Base-by-base conservation (phyloP, 306 rosid species). In the Corylus americana region DNA sequence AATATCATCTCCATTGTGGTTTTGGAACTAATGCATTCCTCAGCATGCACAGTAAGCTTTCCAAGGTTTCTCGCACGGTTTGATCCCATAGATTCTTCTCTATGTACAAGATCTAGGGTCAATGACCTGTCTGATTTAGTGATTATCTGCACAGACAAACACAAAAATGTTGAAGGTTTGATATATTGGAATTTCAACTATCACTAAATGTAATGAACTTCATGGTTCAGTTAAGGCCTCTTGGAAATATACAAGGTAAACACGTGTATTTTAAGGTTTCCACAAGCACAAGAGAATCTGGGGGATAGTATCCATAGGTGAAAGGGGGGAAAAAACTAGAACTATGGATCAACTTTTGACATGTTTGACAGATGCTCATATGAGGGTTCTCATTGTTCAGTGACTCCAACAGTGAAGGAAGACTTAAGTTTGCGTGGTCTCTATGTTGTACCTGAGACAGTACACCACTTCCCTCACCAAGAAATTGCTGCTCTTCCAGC, bases 401-500 rank as follows among this genome's bases (percentile, higher is more conserved):
- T 63, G 11, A 42, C 72, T 68, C 25, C 31, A 18, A 42, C 7
- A 68, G 31, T 39, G 51, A 68, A n/a, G 27, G 51, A 59, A 59
- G 13, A 25, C 20, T 22, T 18, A 29, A 62, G 69, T 16, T 55
- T 70, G 69, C 29, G 71, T 82, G 71, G 74, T 51, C 76, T 58
- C 72, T 79, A 76, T 72, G 83, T 79, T 86, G 50, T 76, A 96
- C 99, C 99, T 96, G 83, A 82, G 98, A 91, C 84, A 96, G 78
- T 61, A 83, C 84, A 87, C 98, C 93, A 73, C 91, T 87, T 62
- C 96, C 99, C 84, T 93, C 98, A 62, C 99, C 99, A 73, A 96
- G 98, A 90, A 87, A 89, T 81, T 93, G 92, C 73, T 96, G 99
- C 88, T 96, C 99, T 62, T 93, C 99, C 69, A 96, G 92, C 91